These are phyloP conservation scores for Cutaneotrichosporon cavernicola DNA, from an alignment of 1,284 basidiomycete species.

Conservation along the genomic window DNA sequence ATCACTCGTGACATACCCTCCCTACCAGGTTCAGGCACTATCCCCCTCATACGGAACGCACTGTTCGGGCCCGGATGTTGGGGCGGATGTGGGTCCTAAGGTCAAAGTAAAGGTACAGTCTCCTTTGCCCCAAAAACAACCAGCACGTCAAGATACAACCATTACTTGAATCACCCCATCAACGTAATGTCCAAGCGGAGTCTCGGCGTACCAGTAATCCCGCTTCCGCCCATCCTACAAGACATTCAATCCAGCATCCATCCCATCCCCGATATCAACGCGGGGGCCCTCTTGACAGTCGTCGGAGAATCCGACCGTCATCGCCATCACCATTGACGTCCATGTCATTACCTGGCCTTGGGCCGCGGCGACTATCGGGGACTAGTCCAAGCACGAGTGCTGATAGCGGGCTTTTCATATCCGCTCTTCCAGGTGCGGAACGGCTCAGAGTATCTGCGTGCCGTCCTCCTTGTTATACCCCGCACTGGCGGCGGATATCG, in stretches of 20 bases:
- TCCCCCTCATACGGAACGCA: not conserved
- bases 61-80: not conserved
- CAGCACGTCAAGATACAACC: not conserved
- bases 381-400: not conserved
- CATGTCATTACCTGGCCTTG: too few relatives aligned
- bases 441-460: not conserved
- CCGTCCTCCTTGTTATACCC: not conserved
- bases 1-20: too few relatives aligned
- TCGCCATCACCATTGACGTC: not conserved
- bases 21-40: not conserved
- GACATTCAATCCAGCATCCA: not conserved
- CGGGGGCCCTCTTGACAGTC: not conserved
- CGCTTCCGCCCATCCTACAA: not conserved
- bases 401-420: not conserved
- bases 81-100: not conserved
- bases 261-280: not conserved
- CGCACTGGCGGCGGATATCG: constrained; percentile 2
- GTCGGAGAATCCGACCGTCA: not conserved
- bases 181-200: not conserved
- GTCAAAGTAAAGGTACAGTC: too few relatives aligned
- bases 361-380: too few relatives aligned
- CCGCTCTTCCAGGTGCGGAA: not conserved
- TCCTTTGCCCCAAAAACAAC: not conserved
- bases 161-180: not conserved
- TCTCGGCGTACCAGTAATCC: not conserved